Evolutionary conservation across 768 basidiomycete species (phyloP).

Genomic region (Lactarius evosmus): DNA sequence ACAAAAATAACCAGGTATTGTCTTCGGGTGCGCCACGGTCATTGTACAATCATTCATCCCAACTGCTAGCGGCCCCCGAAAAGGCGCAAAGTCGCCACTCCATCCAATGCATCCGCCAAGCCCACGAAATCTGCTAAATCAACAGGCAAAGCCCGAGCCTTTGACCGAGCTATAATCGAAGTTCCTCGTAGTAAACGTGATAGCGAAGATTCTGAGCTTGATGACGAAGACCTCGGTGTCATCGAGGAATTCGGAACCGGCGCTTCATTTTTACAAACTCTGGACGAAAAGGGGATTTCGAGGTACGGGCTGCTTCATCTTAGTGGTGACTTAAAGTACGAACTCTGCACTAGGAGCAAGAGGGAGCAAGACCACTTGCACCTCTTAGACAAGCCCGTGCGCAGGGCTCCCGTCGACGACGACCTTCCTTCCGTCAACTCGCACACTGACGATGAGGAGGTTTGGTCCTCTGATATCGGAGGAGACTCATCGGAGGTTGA

Average conservation of each 20-base stretch:
- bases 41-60: neutral
- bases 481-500: conserved; percentile 30
- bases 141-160: conserved; percentile 57
- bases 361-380: conserved; percentile 74
- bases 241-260: conserved; percentile 62
- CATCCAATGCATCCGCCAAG: conserved; percentile 30
- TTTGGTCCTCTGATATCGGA: conserved; percentile 48
- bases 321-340: conserved; percentile 15
- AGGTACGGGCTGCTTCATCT: conserved; percentile 46
- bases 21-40: neutral
- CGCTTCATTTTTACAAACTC: conserved; percentile 59
- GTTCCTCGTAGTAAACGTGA: conserved; percentile 54
- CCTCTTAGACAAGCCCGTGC: conserved; percentile 57
- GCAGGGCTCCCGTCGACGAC: conserved; percentile 43
- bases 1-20: conserved; percentile 32
- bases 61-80: conserved; percentile 47
- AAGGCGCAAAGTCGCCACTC: conserved; percentile 50
- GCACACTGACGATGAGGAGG: conserved; percentile 55
- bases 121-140: conserved; percentile 33
- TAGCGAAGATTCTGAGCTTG: conserved; percentile 46
- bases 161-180: conserved; percentile 56
- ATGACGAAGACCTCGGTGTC: conserved; percentile 68
- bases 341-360: conserved; percentile 59
- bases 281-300: conserved; percentile 80
- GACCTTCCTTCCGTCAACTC: conserved; percentile 70